phyloP scores from a whole-genome alignment of 1,284 basidiomycete genomes.

The Puccinia horiana region DNA sequence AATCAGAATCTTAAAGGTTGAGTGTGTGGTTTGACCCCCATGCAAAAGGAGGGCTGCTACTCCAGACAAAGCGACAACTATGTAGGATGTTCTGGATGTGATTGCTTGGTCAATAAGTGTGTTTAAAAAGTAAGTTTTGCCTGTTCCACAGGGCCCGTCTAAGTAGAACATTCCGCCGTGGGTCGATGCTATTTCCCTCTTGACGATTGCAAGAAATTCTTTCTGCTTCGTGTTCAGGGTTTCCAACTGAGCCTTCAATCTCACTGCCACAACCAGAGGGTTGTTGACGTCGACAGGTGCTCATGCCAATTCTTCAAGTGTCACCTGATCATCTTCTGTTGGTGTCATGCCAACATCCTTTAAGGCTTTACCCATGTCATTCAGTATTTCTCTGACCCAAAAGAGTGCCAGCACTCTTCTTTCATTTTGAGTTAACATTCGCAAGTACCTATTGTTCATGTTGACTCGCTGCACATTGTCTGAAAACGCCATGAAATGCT shows the following conservation, averaged over 20 bases:
- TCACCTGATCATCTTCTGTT: slow-evolving; percentile 59
- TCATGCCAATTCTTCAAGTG: too few species aligned
- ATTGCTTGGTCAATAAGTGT: slow-evolving; percentile 59
- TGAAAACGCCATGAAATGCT: slow-evolving; percentile 57
- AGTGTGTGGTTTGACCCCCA: slow-evolving; percentile 62
- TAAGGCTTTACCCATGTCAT: too few species aligned
- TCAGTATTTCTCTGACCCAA: too few species aligned
- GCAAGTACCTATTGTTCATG: too few species aligned
- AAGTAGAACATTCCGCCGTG: too few species aligned
- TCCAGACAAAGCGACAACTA: slow-evolving; percentile 59
- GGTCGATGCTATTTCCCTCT: too few species aligned
- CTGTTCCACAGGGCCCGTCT: slow-evolving; percentile 62
- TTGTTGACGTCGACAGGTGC: too few species aligned
- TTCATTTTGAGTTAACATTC: not conserved
- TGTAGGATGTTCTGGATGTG: too few species aligned
- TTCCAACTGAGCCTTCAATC: not conserved
- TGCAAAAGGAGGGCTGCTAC: slow-evolving; percentile 61
- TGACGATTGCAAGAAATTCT: not conserved
- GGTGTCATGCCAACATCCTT: slow-evolving; percentile 57
- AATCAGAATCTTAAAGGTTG: slow-evolving; percentile 61
- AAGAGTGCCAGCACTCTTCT: too few species aligned
- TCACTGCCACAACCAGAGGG: too few species aligned
- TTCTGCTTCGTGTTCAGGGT: not conserved
- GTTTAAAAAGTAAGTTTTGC: slow-evolving; percentile 64
- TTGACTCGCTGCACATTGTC: slow-evolving; percentile 61